Evolutionary conservation across 176 grass and related monocot genomes (phyloP).

Genomic region (Themeda triandra): DNA sequence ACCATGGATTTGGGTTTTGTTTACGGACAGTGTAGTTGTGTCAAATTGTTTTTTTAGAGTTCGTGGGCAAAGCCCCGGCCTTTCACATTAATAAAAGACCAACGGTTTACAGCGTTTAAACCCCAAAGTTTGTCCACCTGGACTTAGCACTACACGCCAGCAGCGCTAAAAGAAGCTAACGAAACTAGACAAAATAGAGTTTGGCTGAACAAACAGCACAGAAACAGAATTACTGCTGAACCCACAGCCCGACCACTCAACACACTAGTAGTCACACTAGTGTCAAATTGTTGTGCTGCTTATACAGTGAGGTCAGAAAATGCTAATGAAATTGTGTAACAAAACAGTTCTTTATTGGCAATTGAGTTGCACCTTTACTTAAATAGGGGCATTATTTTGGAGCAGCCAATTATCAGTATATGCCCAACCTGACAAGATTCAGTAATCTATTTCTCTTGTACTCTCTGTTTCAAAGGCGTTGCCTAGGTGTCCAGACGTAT

Average conservation of each 20-base stretch:
- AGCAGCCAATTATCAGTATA: neutral
- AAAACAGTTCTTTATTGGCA: neutral
- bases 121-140: too few species aligned
- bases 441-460: neutral
- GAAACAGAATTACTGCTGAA: too few species aligned
- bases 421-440: neutral
- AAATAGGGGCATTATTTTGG: neutral
- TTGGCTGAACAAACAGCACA: too few species aligned
- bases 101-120: too few species aligned
- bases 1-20: neutral
- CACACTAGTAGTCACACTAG: too few species aligned
- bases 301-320: neutral
- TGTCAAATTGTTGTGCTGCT: neutral
- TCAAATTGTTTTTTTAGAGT: neutral
- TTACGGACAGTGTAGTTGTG: neutral
- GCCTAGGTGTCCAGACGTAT: too few species aligned
- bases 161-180: too few species aligned
- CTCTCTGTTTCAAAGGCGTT: neutral
- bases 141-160: too few species aligned
- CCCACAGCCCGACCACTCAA: too few species aligned
- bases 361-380: neutral
- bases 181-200: too few species aligned
- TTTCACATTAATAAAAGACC: too few species aligned
- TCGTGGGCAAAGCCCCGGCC: too few species aligned
- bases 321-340: neutral